These are phyloP conservation scores for Hanseniaspora mollemarum DNA, from an alignment of 805 yeast species.

Conservation along the genomic window DNA sequence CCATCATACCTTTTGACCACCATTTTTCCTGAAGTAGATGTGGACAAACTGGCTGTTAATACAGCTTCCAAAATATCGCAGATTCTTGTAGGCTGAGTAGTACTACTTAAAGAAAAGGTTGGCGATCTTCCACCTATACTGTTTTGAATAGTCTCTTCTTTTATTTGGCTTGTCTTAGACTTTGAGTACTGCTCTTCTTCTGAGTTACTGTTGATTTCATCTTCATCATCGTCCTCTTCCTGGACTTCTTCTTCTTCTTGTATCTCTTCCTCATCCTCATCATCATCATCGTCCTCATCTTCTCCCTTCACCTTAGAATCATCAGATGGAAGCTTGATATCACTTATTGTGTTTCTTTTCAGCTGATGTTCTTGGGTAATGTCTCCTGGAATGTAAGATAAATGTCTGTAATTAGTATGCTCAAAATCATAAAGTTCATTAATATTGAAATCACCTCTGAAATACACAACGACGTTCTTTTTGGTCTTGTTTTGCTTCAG, in stretches of 20 bases:
- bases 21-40: slow-evolving; percentile 27
- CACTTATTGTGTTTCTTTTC: slow-evolving; percentile 12
- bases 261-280: neutral
- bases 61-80: slow-evolving; percentile 66
- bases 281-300: slow-evolving; percentile 1
- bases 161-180: neutral
- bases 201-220: slow-evolving; percentile 3
- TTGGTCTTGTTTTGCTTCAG: neutral
- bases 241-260: neutral
- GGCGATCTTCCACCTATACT: slow-evolving; percentile 11
- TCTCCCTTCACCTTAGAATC: neutral
- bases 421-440: slow-evolving; percentile 14
- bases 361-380: slow-evolving; percentile 1
- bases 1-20: slow-evolving; percentile 53
- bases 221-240: neutral
- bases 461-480: slow-evolving; percentile 2
- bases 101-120: slow-evolving; percentile 2
- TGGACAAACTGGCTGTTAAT: slow-evolving; percentile 40
- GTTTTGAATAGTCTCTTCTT: slow-evolving; percentile 13
- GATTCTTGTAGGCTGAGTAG: slow-evolving; percentile 22
- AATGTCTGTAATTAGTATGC: slow-evolving; percentile 10
- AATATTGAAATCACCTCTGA: slow-evolving; percentile 14
- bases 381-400: slow-evolving; percentile 11
- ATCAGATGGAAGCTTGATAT: neutral
- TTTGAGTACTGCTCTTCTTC: neutral